Conservation (phyloP, 495 filamentous ascomycete genomes). For the Xeromyces bisporus region DNA sequence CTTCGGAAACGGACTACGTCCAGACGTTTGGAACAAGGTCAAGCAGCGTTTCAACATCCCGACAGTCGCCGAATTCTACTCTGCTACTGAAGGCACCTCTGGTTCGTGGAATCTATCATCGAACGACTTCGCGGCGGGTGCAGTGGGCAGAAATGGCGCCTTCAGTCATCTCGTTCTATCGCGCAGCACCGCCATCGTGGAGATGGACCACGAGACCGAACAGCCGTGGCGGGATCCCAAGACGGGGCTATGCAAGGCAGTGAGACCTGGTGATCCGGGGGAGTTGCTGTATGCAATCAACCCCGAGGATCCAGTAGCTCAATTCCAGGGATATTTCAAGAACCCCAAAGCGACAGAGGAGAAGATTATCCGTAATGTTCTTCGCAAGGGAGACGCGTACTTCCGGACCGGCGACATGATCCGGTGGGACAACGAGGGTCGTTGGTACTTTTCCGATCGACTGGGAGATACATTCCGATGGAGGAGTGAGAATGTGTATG, state of each 20-base stretch:
- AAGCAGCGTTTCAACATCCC: conserved; percentile 74
- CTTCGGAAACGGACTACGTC: conserved; percentile 82
- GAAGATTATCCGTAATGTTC: conserved; percentile 67
- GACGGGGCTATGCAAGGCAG: conserved; percentile 53
- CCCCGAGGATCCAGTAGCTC: conserved; percentile 38
- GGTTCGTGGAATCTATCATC: conserved; percentile 59
- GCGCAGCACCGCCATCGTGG: conserved; percentile 38
- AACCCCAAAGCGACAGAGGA: conserved; percentile 56
- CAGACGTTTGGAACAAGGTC: conserved; percentile 82
- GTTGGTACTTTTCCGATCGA: conserved; percentile 74
- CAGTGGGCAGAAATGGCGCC: conserved; percentile 61
- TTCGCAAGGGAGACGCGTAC: conserved; percentile 67
- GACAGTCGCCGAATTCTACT: conserved; percentile 78
- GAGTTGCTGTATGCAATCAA: conserved; percentile 69
- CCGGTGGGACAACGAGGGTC: conserved; percentile 49
- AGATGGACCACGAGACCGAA: conserved; percentile 57
- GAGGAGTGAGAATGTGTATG: conserved; percentile 75
- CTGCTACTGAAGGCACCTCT: conserved; percentile 61
- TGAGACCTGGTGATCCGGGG: conserved; percentile 47
- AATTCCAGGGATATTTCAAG: conserved; percentile 78
- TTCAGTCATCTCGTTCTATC: conserved; percentile 40
- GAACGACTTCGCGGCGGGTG: conserved; percentile 62
- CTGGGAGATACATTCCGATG: conserved; percentile 92
- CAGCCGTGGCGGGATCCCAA: conserved; percentile 50
- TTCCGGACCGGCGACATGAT: conserved; percentile 81